Conservation (phyloP, 768 basidiomycete species). For the Pleurotus djamor region DNA sequence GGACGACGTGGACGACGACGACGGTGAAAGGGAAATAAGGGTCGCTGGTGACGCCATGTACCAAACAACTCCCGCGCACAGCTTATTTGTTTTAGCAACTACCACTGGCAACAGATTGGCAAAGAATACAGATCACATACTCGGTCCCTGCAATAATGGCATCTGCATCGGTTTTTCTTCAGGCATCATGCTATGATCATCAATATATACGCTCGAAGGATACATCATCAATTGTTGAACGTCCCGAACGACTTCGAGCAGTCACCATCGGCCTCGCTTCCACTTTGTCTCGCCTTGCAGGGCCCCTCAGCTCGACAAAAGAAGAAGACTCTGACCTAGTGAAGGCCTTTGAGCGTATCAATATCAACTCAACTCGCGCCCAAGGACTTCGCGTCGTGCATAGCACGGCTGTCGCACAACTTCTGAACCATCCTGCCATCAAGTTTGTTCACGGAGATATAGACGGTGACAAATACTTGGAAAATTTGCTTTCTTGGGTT, state of each 20-base stretch:
- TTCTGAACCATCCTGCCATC: conserved; percentile 61
- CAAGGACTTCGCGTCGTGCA: conserved; percentile 39
- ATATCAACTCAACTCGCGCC: conserved; percentile 13
- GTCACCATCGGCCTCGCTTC: conserved; percentile 81
- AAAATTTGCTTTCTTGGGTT: conserved; percentile 59
- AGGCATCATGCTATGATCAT: conserved; percentile 73
- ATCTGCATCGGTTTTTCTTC: conserved; percentile 40
- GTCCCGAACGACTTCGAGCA: conserved; percentile 86
- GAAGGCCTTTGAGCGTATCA: conserved; percentile 41
- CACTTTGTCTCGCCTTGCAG: conserved; percentile 72
- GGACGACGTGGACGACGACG: not conserved
- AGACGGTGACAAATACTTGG: conserved; percentile 63
- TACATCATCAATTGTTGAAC: conserved; percentile 78
- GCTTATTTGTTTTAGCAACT: not conserved
- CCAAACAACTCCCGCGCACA: not conserved
- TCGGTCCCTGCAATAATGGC: not conserved
- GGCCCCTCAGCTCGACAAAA: conserved; percentile 14
- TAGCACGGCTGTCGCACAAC: conserved; percentile 51
- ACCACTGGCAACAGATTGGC: too few species aligned
- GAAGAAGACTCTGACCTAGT: conserved; percentile 37
- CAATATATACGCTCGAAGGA: conserved; percentile 78
- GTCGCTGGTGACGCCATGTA: not conserved
- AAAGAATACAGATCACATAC: not conserved
- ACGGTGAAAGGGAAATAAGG: not conserved
- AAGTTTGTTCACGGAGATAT: conserved; percentile 76